Evolutionary conservation across 2,329 filamentous ascomycete species (phyloP), one percentile per base, ranked within the genome.

Genomic region (Pestalotiopsis sp.): DNA sequence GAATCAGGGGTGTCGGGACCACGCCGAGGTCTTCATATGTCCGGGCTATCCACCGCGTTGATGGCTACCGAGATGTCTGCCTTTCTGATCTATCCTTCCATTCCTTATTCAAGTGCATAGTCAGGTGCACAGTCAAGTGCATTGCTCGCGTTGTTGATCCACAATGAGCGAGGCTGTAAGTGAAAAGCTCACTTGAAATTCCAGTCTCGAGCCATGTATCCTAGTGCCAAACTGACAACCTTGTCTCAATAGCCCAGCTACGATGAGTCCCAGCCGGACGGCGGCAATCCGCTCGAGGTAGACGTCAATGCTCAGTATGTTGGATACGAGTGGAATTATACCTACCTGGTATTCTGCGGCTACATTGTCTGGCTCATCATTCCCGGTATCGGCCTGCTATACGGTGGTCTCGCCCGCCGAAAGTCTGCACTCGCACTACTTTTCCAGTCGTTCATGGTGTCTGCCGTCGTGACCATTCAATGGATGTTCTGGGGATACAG

Each of bases 311-410:
- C 83, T 12, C 87, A 88, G 73, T 91, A 88, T 75, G 78, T 77
- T 27, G 88, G 88, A 7, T 80, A 85, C 68, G 88, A 91, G 75
- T 90, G 83, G 78, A 85, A 91, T 74, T 90, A 90, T 76, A 83
- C 84, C 52, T 91, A 90, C 74, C 82, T 89, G 62, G 77, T 88
- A 67, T 82, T 89, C 72, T 90, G 88, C 76, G 82, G 81, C 14
- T 89, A 87, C 77, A 82, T 91, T 66, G 89, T 91, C 66, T 91
- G 87, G 85, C 78, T 91, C 64, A 92, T 92, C 75, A 89, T 71
- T 14, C 70, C 68, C 1, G 80, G 80, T 45, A 81, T 82, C 66
- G 80, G 80, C 25, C 81, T 82, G 68, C 73, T 80, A 27, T 81
- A 82, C 38, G 79, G 80, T 4, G 80, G 80, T 2, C 79, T 82